phyloP scores from a whole-genome alignment of 1,139 yeast species.

The Magnusiomyces tetraspermus region DNA sequence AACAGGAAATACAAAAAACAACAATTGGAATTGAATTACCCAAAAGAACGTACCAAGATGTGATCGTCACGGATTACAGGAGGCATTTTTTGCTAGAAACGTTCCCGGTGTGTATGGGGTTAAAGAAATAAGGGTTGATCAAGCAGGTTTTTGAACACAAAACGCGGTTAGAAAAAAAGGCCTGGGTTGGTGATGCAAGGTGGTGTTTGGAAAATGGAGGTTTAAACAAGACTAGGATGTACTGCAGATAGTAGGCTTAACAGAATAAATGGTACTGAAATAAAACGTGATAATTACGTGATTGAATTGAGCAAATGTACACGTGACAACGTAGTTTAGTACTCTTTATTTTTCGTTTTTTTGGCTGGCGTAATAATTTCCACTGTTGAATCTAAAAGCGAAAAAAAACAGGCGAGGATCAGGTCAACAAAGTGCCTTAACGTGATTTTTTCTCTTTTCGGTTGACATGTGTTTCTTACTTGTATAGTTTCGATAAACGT shows the following conservation, averaged over 20 bases:
- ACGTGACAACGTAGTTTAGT: too few species aligned
- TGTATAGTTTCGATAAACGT: too few species aligned
- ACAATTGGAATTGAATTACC: background rate
- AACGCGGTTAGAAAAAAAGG: too few species aligned
- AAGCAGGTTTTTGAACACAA: background rate
- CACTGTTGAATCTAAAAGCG: too few species aligned
- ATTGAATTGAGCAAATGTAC: too few species aligned
- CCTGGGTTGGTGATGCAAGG: background rate
- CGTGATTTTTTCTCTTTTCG: too few species aligned
- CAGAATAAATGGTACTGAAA: background rate
- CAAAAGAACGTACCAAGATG: constrained; percentile 31
- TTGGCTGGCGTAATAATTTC: too few species aligned
- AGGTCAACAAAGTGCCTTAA: too few species aligned
- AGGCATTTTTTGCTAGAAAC: constrained; percentile 36
- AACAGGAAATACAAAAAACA: background rate
- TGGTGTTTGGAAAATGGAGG: background rate
- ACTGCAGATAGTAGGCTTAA: background rate
- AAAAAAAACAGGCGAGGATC: too few species aligned
- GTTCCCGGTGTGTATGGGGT: too few species aligned
- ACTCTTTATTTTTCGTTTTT: too few species aligned
- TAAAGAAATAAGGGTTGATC: background rate
- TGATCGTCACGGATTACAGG: constrained; percentile 49
- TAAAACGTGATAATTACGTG: background rate
- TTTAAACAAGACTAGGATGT: background rate
- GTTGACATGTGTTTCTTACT: too few species aligned